These are phyloP conservation scores for Polyrhizophydium stewartii DNA, from an alignment of 371 early-diverging fungal species.

Conservation along the genomic window DNA sequence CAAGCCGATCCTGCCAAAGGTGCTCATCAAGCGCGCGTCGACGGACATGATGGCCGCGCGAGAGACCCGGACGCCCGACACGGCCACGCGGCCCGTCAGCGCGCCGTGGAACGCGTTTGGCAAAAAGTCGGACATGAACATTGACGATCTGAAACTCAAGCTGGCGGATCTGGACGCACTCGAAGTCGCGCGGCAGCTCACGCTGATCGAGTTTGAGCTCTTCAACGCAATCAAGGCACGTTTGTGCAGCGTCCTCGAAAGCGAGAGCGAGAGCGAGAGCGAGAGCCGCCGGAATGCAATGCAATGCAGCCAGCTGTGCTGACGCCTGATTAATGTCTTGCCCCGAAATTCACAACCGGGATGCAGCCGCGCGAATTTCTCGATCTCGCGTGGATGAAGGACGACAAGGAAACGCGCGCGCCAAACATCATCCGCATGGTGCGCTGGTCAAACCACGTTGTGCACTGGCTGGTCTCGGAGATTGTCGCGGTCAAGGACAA, in stretches of 20 bases:
- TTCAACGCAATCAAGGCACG: constrained; percentile 41
- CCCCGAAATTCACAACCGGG: not conserved
- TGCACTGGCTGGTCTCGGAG: constrained; percentile 51
- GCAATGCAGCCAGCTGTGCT: too few species aligned
- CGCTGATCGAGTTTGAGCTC: constrained; percentile 60
- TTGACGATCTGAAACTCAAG: constrained; percentile 32
- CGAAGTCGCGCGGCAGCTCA: constrained; percentile 91
- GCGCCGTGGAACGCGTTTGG: constrained; percentile 4
- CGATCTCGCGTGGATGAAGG: constrained; percentile 52
- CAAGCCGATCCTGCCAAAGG: constrained; percentile 48
- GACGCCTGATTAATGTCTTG: too few species aligned
- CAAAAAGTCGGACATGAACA: not conserved
- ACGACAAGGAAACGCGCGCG: constrained; percentile 42
- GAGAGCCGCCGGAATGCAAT: too few species aligned
- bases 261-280: not conserved
- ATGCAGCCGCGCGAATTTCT: constrained; percentile 43
- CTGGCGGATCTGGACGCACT: constrained; percentile 84
- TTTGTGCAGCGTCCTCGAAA: not conserved
- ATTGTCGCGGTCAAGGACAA: constrained; percentile 41
- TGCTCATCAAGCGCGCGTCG: constrained; percentile 26
- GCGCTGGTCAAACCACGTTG: constrained; percentile 51
- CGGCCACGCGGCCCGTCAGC: not conserved
- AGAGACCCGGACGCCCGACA: not conserved
- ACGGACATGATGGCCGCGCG: not conserved
- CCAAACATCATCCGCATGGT: constrained; percentile 50